Evolutionary conservation across 306 rosid genomes (phyloP), one percentile per base, ranked within the genome.

Genomic region (Trichosanthes cucumerina): DNA sequence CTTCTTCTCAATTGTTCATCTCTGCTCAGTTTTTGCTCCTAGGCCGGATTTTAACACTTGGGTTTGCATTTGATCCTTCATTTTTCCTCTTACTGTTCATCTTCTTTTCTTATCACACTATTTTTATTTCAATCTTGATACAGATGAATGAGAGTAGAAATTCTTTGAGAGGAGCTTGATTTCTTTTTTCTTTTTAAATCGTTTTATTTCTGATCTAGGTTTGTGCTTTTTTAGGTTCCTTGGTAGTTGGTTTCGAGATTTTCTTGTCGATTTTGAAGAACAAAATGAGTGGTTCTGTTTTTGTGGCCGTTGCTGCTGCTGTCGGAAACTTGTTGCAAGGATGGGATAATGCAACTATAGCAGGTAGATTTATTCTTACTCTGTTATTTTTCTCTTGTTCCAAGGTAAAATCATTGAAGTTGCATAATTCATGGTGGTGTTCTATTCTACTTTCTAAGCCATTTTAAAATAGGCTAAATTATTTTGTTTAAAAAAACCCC

Each of bases 281-380:
- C 79, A 84, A 85, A 4, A 95, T 89, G 96, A 83, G 91, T 82
- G 92, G 91, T 71, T 95, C 92, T 72, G 97, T 92, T 79, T 79
- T 92, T 68, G 88, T 95, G 58, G 97, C 99, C 18, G 63, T 88
- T 80, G 97, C 92, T 76, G 97, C 99, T 28, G 93, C 99, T n/a
- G 80, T 95, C 74, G 99, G 99, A 60, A 95, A 91, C 80, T 82
- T 92, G 18, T 86, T 95, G 24, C 82, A 89, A 57, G 99, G 99
- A 81, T 92, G 99, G 99, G 99, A 95, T 82, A 95, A 90, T 88
- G 93, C 99, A 18, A 91, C 99, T 21, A 88, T 95, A 31, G 98
- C 98, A 77, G 96, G 98, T 92, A 77, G 43, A 26, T 46, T 75
- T 50, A 52, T 18, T 75, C 49, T 53, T 56, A 44, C 50, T 65